Conservation (phyloP, 169 alveolate species). For the Cyclospora cayetanensis region DNA sequence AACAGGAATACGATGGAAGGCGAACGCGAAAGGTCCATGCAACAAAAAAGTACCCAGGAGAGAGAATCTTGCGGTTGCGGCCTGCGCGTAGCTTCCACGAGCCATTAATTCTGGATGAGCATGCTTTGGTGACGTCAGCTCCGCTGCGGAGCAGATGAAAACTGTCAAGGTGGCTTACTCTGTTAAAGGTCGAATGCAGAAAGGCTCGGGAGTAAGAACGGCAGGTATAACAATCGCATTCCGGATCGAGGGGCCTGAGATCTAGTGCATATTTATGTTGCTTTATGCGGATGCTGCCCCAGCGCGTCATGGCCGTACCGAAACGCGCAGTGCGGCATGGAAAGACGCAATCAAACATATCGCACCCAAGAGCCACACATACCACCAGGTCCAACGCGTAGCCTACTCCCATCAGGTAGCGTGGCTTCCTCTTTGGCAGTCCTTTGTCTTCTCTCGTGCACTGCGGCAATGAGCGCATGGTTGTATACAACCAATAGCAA, state of each 20-base stretch:
- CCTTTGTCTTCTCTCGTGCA: conserved; percentile 73
- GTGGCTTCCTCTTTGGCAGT: conserved; percentile 81
- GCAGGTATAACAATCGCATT: conserved; percentile 95
- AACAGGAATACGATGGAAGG: too few species aligned
- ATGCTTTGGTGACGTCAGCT: neutral
- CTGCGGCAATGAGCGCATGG: conserved; percentile 52
- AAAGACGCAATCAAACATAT: conserved; percentile 99
- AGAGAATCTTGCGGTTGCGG: neutral
- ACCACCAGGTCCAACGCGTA: conserved; percentile 96
- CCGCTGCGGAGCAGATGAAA: neutral
- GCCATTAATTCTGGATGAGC: neutral
- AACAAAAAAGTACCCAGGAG: neutral
- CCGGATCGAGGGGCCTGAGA: conserved; percentile 79
- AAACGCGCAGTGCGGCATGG: conserved; percentile 99
- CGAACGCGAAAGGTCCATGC: neutral
- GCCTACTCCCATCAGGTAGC: conserved; percentile 99
- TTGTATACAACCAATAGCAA: neutral
- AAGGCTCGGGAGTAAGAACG: conserved; percentile 91
- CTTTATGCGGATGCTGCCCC: neutral
- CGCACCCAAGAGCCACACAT: conserved; percentile 98
- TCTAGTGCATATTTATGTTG: neutral
- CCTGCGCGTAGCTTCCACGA: neutral
- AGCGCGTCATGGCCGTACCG: conserved; percentile 93
- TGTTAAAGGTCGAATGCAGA: conserved; percentile 83
- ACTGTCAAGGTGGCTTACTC: conserved; percentile 63